phyloP scores from a whole-genome alignment of 2,329 filamentous ascomycete genomes.

The Rhinocladiella mackenziei region DNA sequence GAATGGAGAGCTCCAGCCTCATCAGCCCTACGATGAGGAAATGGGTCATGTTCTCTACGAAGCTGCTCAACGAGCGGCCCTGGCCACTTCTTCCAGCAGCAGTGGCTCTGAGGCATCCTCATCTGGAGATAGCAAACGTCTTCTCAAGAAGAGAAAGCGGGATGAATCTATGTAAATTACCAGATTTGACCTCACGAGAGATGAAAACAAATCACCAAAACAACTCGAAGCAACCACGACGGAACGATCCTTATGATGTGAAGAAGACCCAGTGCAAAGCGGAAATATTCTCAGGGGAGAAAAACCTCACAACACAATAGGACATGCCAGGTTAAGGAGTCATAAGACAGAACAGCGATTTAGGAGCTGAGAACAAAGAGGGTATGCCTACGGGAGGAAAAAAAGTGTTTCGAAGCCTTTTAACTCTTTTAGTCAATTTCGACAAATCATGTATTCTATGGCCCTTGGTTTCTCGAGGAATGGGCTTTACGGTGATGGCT shows the following conservation, averaged over 20 bases:
- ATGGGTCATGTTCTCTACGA: constrained; percentile 79
- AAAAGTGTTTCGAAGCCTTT: constrained; percentile 22
- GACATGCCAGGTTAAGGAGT: constrained; percentile 1
- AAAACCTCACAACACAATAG: neutral
- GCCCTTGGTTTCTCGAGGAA: constrained; percentile 1
- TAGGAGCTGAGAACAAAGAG: constrained; percentile 17
- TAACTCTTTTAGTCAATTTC: constrained; percentile 13
- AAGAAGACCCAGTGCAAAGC: constrained; percentile 15
- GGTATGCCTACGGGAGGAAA: constrained; percentile 11
- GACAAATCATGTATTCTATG: constrained; percentile 21
- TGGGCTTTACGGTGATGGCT: constrained; percentile 6
- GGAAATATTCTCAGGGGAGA: neutral
- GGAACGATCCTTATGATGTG: constrained; percentile 28
- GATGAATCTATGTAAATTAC: constrained; percentile 42
- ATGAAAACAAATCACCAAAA: constrained; percentile 22
- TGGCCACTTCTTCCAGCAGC: constrained; percentile 49
- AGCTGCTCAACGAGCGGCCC: constrained; percentile 68
- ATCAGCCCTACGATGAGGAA: constrained; percentile 54
- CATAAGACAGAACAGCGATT: constrained; percentile 9
- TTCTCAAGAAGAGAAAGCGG: constrained; percentile 77
- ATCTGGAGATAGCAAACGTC: constrained; percentile 43
- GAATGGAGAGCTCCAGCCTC: constrained; percentile 54
- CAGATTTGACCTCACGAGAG: constrained; percentile 24
- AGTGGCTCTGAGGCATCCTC: constrained; percentile 35
- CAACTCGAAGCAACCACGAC: constrained; percentile 17